These are phyloP conservation scores for Pestalotiopsis sp. DNA, from an alignment of 2,329 filamentous ascomycete species.

Conservation along the genomic window DNA sequence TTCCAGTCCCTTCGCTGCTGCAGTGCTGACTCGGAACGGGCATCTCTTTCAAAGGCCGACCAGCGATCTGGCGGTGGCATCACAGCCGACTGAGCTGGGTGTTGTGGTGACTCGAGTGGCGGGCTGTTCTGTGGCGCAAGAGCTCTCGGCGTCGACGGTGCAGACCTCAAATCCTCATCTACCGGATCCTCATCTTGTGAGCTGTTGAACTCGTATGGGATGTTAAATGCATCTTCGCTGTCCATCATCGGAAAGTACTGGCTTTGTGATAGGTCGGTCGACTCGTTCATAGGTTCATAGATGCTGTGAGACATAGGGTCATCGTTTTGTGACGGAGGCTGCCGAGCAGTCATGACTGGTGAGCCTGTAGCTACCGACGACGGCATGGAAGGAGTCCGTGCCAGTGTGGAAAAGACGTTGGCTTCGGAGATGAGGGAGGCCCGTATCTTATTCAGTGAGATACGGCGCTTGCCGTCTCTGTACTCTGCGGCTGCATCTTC, in stretches of 20 bases:
- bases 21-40: conserved; percentile 40
- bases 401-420: conserved; percentile 63
- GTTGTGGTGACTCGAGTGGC: conserved; percentile 35
- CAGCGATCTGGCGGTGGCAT: conserved; percentile 32
- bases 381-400: conserved; percentile 58
- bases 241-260: conserved; percentile 42
- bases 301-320: conserved; percentile 20
- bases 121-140: conserved; percentile 33
- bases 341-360: conserved; percentile 35
- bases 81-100: conserved; percentile 35
- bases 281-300: conserved; percentile 32
- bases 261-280: conserved; percentile 35
- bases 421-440: conserved; percentile 70
- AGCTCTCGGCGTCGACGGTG: conserved; percentile 56
- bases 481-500: conserved; percentile 40
- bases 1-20: conserved; percentile 26
- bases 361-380: conserved; percentile 58
- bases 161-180: conserved; percentile 35
- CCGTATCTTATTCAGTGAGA: conserved; percentile 65
- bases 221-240: conserved; percentile 59
- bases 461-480: conserved; percentile 67
- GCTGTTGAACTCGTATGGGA: conserved; percentile 53
- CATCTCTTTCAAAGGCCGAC: conserved; percentile 32
- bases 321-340: conserved; percentile 25
- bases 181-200: conserved; percentile 35